Percentiles rank a stretch among this genome's conserved stretches.
Conservation (phyloP, 805 yeast genomes). For the Candida qinlingensis region DNA sequence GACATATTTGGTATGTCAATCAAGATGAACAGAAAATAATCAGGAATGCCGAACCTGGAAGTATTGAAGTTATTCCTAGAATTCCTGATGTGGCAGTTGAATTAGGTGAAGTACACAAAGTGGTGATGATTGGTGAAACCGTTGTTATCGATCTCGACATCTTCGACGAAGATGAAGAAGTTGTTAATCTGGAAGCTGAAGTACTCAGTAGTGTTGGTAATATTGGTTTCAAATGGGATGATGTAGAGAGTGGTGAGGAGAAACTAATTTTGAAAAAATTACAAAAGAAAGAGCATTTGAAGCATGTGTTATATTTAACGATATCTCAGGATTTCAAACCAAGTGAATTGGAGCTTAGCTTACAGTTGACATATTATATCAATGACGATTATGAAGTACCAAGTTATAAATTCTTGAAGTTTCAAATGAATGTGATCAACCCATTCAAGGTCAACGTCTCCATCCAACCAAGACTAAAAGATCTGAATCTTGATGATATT, state of each 20-base stretch:
- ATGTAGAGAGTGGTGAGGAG: conserved; percentile 6
- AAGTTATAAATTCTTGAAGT: conserved; percentile 21
- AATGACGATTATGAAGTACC: conserved; percentile 27
- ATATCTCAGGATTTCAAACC: conserved; percentile 9
- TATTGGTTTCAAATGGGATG: conserved; percentile 6
- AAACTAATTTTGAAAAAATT: conserved; percentile 3
- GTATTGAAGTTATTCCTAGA: conserved; percentile 32
- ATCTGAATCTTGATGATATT: conserved; percentile 14
- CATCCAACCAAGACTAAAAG: conserved; percentile 28
- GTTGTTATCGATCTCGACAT: conserved; percentile 23
- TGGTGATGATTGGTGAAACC: conserved; percentile 29
- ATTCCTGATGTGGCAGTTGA: conserved; percentile 30
- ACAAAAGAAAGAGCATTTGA: conserved; percentile 2
- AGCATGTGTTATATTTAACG: background rate
- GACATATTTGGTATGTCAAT: conserved; percentile 13
- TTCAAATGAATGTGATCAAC: conserved; percentile 24
- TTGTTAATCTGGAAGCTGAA: conserved; percentile 26
- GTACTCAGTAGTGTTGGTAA: conserved; percentile 12
- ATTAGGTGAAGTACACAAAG: conserved; percentile 20
- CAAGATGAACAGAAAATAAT: conserved; percentile 9
- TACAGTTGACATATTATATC: conserved; percentile 25
- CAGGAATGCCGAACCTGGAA: conserved; percentile 15
- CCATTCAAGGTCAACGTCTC: conserved; percentile 27
- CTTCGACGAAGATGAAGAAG: conserved; percentile 28
- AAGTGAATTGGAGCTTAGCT: conserved; percentile 4